A percentile compares a stretch with the other conserved stretches of the same genome.
These are phyloP conservation scores for Prunus kanzakura DNA, from an alignment of 306 rosid species.

Conservation along the genomic window DNA sequence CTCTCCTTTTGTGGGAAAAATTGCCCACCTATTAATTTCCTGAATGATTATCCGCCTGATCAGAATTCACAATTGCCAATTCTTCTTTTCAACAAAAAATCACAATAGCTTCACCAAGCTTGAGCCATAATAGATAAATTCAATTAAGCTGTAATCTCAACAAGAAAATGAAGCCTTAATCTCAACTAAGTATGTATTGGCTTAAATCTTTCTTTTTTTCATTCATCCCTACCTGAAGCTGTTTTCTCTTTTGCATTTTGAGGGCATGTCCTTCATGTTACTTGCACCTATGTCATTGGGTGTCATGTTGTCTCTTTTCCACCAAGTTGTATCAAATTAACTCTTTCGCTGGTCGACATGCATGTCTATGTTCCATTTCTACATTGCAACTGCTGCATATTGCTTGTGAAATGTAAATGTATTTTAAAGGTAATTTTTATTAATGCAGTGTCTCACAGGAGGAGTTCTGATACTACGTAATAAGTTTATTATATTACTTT, in stretches of 20 bases:
- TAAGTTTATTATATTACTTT: slow-evolving; percentile 64
- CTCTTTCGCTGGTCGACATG: not conserved
- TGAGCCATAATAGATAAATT: not conserved
- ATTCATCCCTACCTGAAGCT: not conserved
- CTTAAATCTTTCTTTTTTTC: not conserved
- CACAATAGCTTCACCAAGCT: not conserved
- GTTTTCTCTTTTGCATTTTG: not conserved
- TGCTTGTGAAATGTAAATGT: not conserved
- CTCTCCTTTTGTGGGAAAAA: not conserved
- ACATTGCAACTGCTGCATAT: not conserved
- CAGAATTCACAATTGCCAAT: not conserved
- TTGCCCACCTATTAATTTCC: not conserved
- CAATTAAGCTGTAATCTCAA: not conserved
- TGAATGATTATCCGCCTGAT: not conserved
- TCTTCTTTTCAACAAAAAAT: not conserved
- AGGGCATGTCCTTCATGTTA: not conserved
- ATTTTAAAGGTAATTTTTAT: slow-evolving; percentile 19
- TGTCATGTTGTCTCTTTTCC: not conserved
- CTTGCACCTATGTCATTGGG: not conserved
- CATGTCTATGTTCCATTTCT: not conserved
- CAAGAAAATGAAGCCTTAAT: not conserved
- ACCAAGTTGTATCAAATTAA: not conserved
- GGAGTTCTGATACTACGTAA: slow-evolving; percentile 78
- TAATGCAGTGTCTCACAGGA: slow-evolving; percentile 72
- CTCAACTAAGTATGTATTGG: not conserved